Conservation (phyloP, 2,329 filamentous ascomycete species). For the Aspergillus tubingensis region DNA sequence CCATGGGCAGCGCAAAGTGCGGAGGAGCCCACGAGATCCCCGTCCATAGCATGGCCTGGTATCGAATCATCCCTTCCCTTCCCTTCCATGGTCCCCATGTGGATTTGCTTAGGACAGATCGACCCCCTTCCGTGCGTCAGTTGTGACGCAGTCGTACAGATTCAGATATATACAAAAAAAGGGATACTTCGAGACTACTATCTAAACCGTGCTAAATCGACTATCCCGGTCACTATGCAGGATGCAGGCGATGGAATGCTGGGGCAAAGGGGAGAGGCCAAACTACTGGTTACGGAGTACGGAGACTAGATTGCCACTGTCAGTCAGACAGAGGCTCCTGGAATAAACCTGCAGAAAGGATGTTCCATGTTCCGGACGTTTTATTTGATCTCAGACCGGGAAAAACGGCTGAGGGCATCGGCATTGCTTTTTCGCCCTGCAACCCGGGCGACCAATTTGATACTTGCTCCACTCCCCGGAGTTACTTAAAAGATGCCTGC, state of each 20-base stretch:
- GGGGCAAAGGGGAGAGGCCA: not conserved
- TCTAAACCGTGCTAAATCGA: not conserved
- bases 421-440: not conserved
- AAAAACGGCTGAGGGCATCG: not conserved
- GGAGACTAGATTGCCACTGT: not conserved
- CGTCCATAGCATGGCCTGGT: not conserved
- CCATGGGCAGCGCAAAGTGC: slow-evolving; percentile 2
- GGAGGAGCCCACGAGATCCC: slow-evolving; percentile 9
- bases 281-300: no score
- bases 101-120: not conserved
- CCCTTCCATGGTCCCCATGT: not conserved
- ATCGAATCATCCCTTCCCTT: not conserved
- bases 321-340: not conserved
- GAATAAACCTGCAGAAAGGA: not conserved
- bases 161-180: not conserved
- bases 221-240: not conserved
- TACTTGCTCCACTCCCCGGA: no score
- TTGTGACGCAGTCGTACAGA: not conserved
- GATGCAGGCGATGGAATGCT: not conserved
- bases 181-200: no score
- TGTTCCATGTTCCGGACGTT: not conserved
- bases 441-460: no score
- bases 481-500: no score
- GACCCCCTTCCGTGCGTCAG: not conserved
- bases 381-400: not conserved